Conservation (phyloP, 805 yeast species). For the Scheffersomyces coipomensis region DNA sequence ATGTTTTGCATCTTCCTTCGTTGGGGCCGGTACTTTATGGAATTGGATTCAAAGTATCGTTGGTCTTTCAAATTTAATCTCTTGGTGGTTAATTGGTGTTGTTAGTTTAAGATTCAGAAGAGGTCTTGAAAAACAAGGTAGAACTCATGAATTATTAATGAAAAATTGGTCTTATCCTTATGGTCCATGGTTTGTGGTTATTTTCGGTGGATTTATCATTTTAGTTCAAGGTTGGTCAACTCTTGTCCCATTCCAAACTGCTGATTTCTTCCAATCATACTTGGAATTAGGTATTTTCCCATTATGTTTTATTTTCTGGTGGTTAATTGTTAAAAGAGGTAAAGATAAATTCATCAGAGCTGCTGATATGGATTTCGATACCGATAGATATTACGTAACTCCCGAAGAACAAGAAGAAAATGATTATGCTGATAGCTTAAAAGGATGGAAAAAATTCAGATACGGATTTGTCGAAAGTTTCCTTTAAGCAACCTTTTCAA, state of each 20-base stretch:
- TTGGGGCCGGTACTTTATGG: slow-evolving; percentile 55
- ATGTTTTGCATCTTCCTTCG: slow-evolving; percentile 59
- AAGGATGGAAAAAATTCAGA: slow-evolving; percentile 43
- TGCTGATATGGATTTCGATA: slow-evolving; percentile 53
- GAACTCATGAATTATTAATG: slow-evolving; percentile 38
- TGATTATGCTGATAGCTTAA: slow-evolving; percentile 35
- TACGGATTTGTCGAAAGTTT: slow-evolving; percentile 27
- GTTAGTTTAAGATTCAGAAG: slow-evolving; percentile 50
- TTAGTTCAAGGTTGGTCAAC: slow-evolving; percentile 56
- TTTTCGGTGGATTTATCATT: slow-evolving; percentile 42
- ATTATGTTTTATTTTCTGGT: slow-evolving; percentile 42
- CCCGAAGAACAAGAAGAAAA: slow-evolving; percentile 45
- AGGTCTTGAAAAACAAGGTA: slow-evolving; percentile 44
- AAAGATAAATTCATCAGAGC: slow-evolving; percentile 40
- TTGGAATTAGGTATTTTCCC: slow-evolving; percentile 50
- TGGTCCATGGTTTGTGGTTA: slow-evolving; percentile 49
- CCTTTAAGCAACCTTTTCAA: slow-evolving; percentile 11
- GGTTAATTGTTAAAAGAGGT: slow-evolving; percentile 39
- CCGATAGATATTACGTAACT: slow-evolving; percentile 49
- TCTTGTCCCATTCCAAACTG: slow-evolving; percentile 44
- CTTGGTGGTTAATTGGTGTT: slow-evolving; percentile 50
- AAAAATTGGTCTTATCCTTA: slow-evolving; percentile 53
- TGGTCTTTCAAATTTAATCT: slow-evolving; percentile 51
- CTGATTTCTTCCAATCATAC: slow-evolving; percentile 44
- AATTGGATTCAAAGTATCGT: slow-evolving; percentile 51